These are phyloP conservation scores for Trametes punicea DNA, from an alignment of 768 basidiomycete genomes.

Conservation along the genomic window DNA sequence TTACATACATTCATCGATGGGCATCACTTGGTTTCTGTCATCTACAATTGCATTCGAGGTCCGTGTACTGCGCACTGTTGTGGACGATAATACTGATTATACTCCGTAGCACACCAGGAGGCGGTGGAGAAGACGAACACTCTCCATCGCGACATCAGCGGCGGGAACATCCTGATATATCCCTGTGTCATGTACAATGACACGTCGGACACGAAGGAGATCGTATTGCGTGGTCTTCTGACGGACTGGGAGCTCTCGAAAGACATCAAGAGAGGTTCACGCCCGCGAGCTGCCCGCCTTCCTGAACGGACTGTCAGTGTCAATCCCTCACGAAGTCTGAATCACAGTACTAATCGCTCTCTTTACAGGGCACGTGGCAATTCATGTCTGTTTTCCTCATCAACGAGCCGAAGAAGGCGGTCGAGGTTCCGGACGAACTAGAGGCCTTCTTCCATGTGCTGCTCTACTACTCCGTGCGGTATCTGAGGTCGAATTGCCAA, in stretches of 20 bases:
- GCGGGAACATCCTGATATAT: background rate
- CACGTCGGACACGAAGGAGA: background rate
- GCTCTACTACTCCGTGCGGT: background rate
- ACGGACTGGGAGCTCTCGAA: background rate
- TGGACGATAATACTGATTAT: too few species aligned
- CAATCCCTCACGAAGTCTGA: background rate
- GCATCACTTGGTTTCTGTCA: too few species aligned
- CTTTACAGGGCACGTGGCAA: background rate
- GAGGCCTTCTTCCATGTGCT: background rate
- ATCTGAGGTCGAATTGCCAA: background rate
- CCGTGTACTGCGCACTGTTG: too few species aligned
- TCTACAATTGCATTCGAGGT: too few species aligned
- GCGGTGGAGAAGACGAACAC: too few species aligned
- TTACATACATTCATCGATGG: too few species aligned
- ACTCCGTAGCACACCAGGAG: too few species aligned
- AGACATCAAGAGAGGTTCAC: too few species aligned
- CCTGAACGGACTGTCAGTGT: background rate
- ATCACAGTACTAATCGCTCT: background rate
- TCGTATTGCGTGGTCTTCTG: background rate
- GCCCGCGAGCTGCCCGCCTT: background rate
- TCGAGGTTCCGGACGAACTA: too few species aligned
- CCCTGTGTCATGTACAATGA: background rate
- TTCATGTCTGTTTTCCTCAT: background rate
- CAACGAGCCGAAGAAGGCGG: background rate
- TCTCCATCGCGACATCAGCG: background rate